Evolutionary conservation across 176 grass and related monocot genomes (phyloP).

Genomic region (Oryza nivara): DNA sequence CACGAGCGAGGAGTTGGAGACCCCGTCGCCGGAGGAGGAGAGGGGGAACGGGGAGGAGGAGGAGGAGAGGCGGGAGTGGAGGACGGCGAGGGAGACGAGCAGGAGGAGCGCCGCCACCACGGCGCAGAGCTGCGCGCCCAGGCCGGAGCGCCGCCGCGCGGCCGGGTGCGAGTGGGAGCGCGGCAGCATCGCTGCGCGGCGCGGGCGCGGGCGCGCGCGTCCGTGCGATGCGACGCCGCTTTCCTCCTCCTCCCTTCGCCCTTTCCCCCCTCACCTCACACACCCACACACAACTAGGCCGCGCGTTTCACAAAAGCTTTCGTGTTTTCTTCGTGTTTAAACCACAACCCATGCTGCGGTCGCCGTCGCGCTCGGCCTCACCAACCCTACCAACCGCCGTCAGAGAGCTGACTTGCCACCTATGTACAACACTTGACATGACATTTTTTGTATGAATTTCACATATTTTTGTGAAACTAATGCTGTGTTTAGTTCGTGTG

Average conservation of each 20-base stretch:
- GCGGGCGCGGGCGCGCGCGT: too few relatives aligned
- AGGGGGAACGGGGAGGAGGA: conserved; percentile 27
- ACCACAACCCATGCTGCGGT: neutral
- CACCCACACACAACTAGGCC: neutral
- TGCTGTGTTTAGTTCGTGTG: too few relatives aligned
- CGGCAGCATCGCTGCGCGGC: conserved; percentile 50
- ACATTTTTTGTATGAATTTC: neutral
- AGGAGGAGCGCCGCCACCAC: conserved; percentile 74
- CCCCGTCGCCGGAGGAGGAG: conserved; percentile 27
- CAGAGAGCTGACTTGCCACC: neutral
- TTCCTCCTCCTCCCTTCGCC: neutral
- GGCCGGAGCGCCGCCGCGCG: conserved; percentile 69
- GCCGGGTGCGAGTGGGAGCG: conserved; percentile 63
- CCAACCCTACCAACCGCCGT: conserved; percentile 25
- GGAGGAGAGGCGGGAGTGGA: conserved; percentile 75
- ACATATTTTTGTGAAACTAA: neutral
- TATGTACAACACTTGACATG: neutral
- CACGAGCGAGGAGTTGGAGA: conserved; percentile 41
- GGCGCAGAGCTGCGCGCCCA: conserved; percentile 72
- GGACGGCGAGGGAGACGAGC: conserved; percentile 77
- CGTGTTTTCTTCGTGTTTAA: neutral
- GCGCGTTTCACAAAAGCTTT: neutral
- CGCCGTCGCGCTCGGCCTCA: conserved; percentile 22
- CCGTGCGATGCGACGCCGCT: conserved; percentile 34
- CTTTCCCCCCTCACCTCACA: conserved; percentile 10